These are phyloP conservation scores for Scedosporium aurantiacum DNA, from an alignment of 2,329 filamentous ascomycete genomes.

Conservation along the genomic window DNA sequence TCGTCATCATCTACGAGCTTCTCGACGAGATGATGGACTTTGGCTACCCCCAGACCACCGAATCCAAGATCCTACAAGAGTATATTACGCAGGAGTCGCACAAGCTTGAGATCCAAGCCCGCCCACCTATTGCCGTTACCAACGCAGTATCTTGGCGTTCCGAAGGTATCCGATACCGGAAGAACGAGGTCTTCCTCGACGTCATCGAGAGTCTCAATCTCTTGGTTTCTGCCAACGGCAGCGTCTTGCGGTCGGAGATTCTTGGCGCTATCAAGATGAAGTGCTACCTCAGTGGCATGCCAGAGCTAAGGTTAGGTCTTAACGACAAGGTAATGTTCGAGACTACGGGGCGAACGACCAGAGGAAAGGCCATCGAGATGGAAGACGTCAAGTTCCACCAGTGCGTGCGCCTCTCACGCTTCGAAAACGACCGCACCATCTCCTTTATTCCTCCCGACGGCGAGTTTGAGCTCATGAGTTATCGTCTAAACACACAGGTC, in stretches of 20 bases:
- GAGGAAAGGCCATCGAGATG: conserved; percentile 98
- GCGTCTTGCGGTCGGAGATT: conserved; percentile 91
- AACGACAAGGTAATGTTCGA: conserved; percentile 99
- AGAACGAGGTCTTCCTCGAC: conserved; percentile 98
- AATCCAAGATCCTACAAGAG: conserved; percentile 96
- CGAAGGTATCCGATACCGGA: conserved; percentile 94
- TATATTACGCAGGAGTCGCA: conserved; percentile 99
- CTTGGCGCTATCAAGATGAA: conserved; percentile 99
- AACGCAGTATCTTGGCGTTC: conserved; percentile 98
- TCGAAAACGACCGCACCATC: conserved; percentile 97
- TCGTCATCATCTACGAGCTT: conserved; percentile 97
- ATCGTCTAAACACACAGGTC: conserved; percentile 95
- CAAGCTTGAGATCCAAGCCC: conserved; percentile 92
- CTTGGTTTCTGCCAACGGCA: conserved; percentile 85
- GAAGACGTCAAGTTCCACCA: conserved; percentile 99
- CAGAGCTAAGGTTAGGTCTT: conserved; percentile 81
- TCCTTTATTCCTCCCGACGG: conserved; percentile 97
- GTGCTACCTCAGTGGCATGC: conserved; percentile 97
- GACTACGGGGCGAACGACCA: conserved; percentile 83
- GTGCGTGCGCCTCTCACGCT: conserved; percentile 87
- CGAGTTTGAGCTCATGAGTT: conserved; percentile 99
- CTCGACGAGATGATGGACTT: conserved; percentile 99
- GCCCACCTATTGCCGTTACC: conserved; percentile 93
- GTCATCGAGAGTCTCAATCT: conserved; percentile 95
- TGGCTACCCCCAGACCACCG: conserved; percentile 96